phyloP scores from a whole-genome alignment of 164 flowering plant genomes.

The Sextonia rubra region DNA sequence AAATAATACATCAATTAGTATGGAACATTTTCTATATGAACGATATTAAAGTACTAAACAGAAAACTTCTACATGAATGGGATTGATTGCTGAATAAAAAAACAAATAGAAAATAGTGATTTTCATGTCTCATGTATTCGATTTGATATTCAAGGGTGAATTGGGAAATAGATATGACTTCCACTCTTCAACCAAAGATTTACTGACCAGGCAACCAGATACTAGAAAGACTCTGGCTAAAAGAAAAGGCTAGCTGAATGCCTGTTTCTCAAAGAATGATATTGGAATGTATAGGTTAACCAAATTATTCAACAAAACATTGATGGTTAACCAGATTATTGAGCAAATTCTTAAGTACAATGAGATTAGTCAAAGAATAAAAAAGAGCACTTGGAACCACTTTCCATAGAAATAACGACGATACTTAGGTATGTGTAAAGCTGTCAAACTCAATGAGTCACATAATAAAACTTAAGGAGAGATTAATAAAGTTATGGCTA shows the following conservation, averaged over 20 bases:
- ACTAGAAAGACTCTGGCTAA: not conserved
- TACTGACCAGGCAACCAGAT: not conserved
- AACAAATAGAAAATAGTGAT: not conserved
- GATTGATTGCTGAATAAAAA: too few species aligned
- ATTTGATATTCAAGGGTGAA: not conserved
- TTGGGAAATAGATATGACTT: not conserved
- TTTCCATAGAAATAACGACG: too few species aligned
- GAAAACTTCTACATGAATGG: not conserved
- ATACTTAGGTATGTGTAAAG: too few species aligned
- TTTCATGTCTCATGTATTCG: not conserved
- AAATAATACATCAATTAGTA: conserved; percentile 5
- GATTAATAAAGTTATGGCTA: too few species aligned
- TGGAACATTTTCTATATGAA: not conserved
- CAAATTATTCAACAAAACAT: too few species aligned
- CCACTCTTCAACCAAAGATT: not conserved
- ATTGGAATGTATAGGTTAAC: too few species aligned
- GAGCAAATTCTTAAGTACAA: too few species aligned
- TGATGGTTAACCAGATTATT: too few species aligned
- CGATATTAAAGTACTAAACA: not conserved
- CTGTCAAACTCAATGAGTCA: too few species aligned
- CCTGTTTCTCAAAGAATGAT: not conserved
- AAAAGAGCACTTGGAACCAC: too few species aligned
- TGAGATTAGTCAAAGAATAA: too few species aligned
- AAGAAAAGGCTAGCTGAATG: not conserved
- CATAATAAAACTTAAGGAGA: too few species aligned